Evolutionary conservation across 805 yeast genomes (phyloP).

Genomic region (Saccharomycopsis sp.): DNA sequence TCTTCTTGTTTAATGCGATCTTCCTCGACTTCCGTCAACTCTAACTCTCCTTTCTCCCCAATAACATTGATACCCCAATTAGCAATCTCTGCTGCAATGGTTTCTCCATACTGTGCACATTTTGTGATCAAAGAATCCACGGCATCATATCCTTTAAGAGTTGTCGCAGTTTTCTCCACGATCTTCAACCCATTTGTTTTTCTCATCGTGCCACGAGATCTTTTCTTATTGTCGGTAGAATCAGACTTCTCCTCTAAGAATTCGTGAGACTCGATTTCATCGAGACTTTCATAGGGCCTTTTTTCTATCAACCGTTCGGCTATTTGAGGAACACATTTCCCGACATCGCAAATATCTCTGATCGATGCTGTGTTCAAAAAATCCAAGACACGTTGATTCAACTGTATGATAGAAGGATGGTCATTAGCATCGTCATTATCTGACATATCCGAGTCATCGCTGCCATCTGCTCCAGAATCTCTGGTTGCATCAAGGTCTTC

Average conservation of each 20-base stretch:
- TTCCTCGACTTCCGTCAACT: conserved; percentile 46
- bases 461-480: not conserved
- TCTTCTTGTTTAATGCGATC: conserved; percentile 28
- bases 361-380: conserved; percentile 74
- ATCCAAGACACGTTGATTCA: conserved; percentile 61
- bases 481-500: conserved; percentile 25
- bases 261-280: conserved; percentile 51
- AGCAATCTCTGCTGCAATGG: conserved; percentile 63
- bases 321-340: conserved; percentile 57
- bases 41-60: conserved; percentile 59
- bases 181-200: conserved; percentile 68
- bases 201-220: conserved; percentile 33
- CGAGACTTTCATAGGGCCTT: conserved; percentile 64
- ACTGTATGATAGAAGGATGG: conserved; percentile 26
- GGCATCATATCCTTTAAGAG: conserved; percentile 84
- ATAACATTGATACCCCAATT: conserved; percentile 85
- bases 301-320: conserved; percentile 58
- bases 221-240: conserved; percentile 25
- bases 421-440: conserved; percentile 31
- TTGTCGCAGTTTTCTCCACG: conserved; percentile 60
- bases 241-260: conserved; percentile 35
- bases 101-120: conserved; percentile 72
- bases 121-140: conserved; percentile 85
- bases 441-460: not conserved
- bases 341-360: conserved; percentile 74